Percentiles rank a stretch among this genome's conserved stretches.
Evolutionary conservation across 139 green algal genomes (phyloP).

Genomic region (Limnomonas spitsbergensis): DNA sequence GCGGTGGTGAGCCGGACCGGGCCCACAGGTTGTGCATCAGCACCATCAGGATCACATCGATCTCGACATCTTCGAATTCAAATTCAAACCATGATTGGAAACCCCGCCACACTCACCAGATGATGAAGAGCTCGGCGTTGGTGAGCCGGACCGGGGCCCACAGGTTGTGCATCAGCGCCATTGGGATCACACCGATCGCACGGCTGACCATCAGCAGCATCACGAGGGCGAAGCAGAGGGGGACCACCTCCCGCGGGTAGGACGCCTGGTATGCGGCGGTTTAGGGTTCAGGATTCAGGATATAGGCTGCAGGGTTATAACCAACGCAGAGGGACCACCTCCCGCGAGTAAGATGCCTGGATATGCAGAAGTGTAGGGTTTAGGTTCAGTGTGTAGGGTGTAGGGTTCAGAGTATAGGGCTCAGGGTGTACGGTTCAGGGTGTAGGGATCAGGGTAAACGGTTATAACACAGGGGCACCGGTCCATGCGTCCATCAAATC

Average conservation of each 20-base stretch:
- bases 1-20: conserved; percentile 26
- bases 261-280: background rate
- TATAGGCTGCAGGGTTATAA: too few relatives aligned
- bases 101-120: conserved; percentile 54
- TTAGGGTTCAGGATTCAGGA: too few relatives aligned
- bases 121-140: conserved; percentile 56
- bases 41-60: background rate
- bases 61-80: background rate
- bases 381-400: too few relatives aligned
- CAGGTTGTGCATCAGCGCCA: conserved; percentile 17
- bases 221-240: background rate
- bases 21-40: conserved; percentile 16
- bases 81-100: background rate
- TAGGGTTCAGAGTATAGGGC: too few relatives aligned
- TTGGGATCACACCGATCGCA: conserved; percentile 2
- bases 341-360: too few relatives aligned
- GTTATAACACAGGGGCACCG: too few relatives aligned
- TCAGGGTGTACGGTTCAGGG: too few relatives aligned
- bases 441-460: too few relatives aligned
- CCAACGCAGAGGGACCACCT: too few relatives aligned
- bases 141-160: conserved; percentile 23
- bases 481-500: too few relatives aligned
- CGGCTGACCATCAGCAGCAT: background rate
- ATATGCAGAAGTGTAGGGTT: too few relatives aligned
- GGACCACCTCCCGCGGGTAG: background rate